Evolutionary conservation across 2,329 filamentous ascomycete genomes (phyloP), one percentile per base, ranked within the genome.

Genomic region (Ilyonectria robusta): DNA sequence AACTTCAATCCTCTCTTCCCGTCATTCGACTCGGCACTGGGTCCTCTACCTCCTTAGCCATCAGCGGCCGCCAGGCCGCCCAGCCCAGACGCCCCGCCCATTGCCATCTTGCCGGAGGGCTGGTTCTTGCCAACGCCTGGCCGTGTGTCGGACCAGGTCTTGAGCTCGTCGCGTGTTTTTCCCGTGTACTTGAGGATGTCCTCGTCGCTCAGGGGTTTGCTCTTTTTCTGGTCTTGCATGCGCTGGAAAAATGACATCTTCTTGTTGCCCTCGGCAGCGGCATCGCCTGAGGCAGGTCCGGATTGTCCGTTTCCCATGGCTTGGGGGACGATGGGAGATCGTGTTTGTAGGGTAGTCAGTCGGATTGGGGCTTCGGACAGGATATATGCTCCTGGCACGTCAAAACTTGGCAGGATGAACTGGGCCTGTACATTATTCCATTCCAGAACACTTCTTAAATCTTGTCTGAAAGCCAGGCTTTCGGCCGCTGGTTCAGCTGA

Each of bases 111-210:
- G 7, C 81, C 81, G 4, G 81, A 80, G 21, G 79, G 71, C 62
- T 82, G 80, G 61, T 84, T 82, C 59, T 76, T 79, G 40, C 76
- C 83, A 5, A 84, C 81, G 17, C 81, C 81, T 1, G 82, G 81
- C 29, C 76, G 72, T 4, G 72, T 74, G 26, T 78, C 79, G n/a
- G 79, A 78, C 82, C 82, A 83, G 2, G 72, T 37, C 23, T 76
- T 73, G 58, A 84, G 74, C 70, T 80, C 74, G 2, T 74, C 76
- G 44, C 78, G 77, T 33, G 72, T 72, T 69, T 78, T 83, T 71
- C 82, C 82, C 37, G 81, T 83, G 77, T 83, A 82, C 67, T 82
- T 82, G 31, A 76, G 56, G 31, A 84, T 70, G 66, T 83, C 81
- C 11, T 81, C 80, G 64, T 84, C 81, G 67, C 77, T 80, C 51